phyloP scores from a whole-genome alignment of 2,329 filamentous ascomycete species.

The Mariannaea sp. region DNA sequence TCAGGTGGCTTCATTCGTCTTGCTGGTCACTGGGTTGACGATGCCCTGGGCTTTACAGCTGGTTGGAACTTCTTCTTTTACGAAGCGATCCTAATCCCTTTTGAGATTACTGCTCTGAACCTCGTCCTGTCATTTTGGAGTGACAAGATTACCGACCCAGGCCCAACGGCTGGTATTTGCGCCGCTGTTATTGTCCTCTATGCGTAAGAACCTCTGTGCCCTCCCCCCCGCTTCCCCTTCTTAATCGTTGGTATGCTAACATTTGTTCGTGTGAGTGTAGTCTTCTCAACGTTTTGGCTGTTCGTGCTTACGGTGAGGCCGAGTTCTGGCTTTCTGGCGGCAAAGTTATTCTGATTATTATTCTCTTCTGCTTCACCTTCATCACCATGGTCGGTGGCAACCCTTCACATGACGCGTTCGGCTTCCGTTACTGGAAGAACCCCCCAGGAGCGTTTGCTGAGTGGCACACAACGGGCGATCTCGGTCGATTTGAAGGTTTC shows the following conservation, averaged over 20 bases:
- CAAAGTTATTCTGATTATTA: constrained; percentile 69
- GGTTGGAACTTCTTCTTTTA: constrained; percentile 54
- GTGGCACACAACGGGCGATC: constrained; percentile 60
- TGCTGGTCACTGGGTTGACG: constrained; percentile 68
- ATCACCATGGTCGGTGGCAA: constrained; percentile 81
- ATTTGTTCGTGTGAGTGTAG: constrained; percentile 39
- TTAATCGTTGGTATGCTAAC: constrained; percentile 38
- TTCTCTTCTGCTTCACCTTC: constrained; percentile 76
- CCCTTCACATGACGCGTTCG: constrained; percentile 68
- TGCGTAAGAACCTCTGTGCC: constrained; percentile 50
- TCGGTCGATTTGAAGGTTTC: constrained; percentile 74
- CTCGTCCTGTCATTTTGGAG: constrained; percentile 50
- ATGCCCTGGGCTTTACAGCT: constrained; percentile 62
- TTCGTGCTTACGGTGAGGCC: constrained; percentile 70
- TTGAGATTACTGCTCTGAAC: constrained; percentile 50
- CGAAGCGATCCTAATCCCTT: constrained; percentile 50
- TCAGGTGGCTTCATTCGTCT: constrained; percentile 67
- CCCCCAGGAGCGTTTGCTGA: constrained; percentile 51
- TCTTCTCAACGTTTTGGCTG: constrained; percentile 66
- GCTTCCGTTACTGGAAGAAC: constrained; percentile 69
- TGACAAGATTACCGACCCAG: constrained; percentile 58
- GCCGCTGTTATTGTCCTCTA: constrained; percentile 60
- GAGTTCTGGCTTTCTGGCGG: constrained; percentile 71
- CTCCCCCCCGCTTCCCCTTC: constrained; percentile 2
- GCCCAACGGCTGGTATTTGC: constrained; percentile 69